Evolutionary conservation across 805 yeast genomes (phyloP), one percentile per base, ranked within the genome.

Genomic region (Candida ascalaphidarum): DNA sequence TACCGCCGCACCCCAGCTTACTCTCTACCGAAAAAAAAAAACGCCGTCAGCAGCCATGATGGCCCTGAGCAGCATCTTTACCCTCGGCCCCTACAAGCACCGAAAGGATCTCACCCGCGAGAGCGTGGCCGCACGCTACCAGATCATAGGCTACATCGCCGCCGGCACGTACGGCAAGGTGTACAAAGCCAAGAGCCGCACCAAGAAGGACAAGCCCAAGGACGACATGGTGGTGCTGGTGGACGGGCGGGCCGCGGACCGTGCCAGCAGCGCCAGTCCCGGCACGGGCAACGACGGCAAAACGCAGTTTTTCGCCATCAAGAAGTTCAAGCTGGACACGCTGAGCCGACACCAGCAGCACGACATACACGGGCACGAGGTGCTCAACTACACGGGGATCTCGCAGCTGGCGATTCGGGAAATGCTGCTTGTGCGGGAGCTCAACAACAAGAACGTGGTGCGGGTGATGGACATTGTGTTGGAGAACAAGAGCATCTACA

Each of bases 161-260:
- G 96, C 98, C 1, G 98, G 98, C 22, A 92, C 98, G 0, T 92
- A 92, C 53, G 98, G 98, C 33, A 73, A 85, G 33, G 95, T 85
- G 14, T 92, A 86, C 61, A 89, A 92, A 50, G 97, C 96, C 6
- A 71, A 71, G 36, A 66, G 77, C 7, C 50, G 54, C 40, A 23
- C 32, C 11, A 27, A 20, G 12, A 18, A 27, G 8, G 8, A 8
- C 18, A 8, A 8, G 8, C 8, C 8, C 18, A 17, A 17, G 6
- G 42, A 35, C 14, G 17, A 28, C 14, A 20, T 26, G 2, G 35
- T 30, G 17, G 23, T 31, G 12, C 17, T 21, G 3, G 18, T 17
- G 18, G 18, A 8, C 11, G 5, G n/a, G n/a, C n/a, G 21, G 5
- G 11, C 21, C 11, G 21, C 21, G 5, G 5, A 11, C 21, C 8